These are phyloP conservation scores for Magnaporthiopsis poae DNA, from an alignment of 2,329 filamentous ascomycete species.

Conservation along the genomic window DNA sequence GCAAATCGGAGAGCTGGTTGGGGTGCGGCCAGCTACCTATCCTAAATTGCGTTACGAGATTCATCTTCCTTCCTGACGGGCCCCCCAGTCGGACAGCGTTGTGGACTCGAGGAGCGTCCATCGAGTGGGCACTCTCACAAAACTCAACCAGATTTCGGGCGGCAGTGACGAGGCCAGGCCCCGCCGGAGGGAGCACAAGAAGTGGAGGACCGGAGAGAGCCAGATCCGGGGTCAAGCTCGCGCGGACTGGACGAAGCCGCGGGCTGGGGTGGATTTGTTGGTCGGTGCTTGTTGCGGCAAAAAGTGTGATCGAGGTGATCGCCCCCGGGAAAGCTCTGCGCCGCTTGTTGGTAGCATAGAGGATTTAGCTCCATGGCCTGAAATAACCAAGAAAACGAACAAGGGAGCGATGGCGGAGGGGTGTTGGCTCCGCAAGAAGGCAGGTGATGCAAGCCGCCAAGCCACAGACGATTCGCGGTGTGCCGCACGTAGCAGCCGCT, in stretches of 20 bases:
- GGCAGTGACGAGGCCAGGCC: neutral
- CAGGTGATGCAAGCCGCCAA: neutral
- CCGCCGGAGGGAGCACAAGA: neutral
- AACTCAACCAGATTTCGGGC: neutral
- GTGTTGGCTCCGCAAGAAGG: neutral
- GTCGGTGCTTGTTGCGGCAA: neutral
- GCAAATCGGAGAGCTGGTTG: no score
- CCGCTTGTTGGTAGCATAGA: neutral
- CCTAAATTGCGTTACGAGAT: neutral
- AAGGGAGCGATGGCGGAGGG: neutral
- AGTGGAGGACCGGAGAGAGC: neutral
- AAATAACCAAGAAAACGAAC: neutral
- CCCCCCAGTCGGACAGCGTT: no score
- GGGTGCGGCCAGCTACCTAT: no score
- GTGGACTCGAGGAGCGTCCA: no score
- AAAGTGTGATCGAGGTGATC: neutral
- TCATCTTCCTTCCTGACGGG: no score
- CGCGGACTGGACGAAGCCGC: neutral
- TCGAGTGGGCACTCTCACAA: neutral
- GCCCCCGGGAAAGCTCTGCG: neutral
- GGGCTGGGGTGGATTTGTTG: neutral
- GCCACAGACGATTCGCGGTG: neutral
- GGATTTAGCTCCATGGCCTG: neutral
- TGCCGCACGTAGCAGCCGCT: neutral
- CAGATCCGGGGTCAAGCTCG: neutral